A percentile compares a stretch with the other conserved stretches of the same genome.
Evolutionary conservation across 495 filamentous ascomycete genomes (phyloP).

Genomic region (Xylaria venustula): DNA sequence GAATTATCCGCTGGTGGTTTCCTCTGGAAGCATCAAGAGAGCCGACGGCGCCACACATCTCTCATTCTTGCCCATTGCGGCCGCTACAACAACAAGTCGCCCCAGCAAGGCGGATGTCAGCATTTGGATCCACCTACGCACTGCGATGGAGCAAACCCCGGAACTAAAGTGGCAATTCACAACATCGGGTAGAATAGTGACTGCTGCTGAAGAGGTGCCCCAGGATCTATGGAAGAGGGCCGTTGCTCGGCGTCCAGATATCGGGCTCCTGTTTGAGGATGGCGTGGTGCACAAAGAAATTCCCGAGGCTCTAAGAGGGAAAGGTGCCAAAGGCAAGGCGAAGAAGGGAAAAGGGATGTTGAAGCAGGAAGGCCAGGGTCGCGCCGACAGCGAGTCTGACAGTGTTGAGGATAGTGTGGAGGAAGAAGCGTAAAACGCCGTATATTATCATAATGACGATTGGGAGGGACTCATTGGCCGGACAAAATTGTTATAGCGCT

Average conservation of each 20-base stretch:
- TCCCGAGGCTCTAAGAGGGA: slow-evolving; percentile 40
- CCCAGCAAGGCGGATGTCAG: slow-evolving; percentile 30
- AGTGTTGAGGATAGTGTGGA: slow-evolving; percentile 14
- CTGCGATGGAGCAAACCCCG: slow-evolving; percentile 26
- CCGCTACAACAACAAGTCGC: slow-evolving; percentile 16
- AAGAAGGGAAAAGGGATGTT: slow-evolving; percentile 38
- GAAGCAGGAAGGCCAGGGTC: slow-evolving; percentile 29
- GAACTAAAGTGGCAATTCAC: slow-evolving; percentile 30
- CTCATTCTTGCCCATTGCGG: slow-evolving; percentile 26
- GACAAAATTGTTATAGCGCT: neutral
- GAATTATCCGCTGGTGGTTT: slow-evolving; percentile 33
- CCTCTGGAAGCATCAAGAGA: slow-evolving; percentile 29
- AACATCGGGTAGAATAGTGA: slow-evolving; percentile 29
- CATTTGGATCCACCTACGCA: slow-evolving; percentile 36
- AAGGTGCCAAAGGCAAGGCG: slow-evolving; percentile 38
- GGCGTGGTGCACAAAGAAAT: slow-evolving; percentile 43
- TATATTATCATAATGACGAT: neutral
- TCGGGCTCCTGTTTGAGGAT: slow-evolving; percentile 35
- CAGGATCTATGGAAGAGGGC: slow-evolving; percentile 37
- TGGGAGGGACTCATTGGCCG: neutral
- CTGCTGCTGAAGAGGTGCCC: slow-evolving; percentile 29
- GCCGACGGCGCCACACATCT: slow-evolving; percentile 29
- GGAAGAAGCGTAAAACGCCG: slow-evolving; percentile 6
- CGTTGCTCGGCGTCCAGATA: slow-evolving; percentile 31
- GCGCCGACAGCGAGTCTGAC: slow-evolving; percentile 30